Percentiles rank a stretch among this genome's conserved stretches.
These are phyloP conservation scores for Lipomyces anomalus DNA, from an alignment of 805 yeast species.

Conservation along the genomic window DNA sequence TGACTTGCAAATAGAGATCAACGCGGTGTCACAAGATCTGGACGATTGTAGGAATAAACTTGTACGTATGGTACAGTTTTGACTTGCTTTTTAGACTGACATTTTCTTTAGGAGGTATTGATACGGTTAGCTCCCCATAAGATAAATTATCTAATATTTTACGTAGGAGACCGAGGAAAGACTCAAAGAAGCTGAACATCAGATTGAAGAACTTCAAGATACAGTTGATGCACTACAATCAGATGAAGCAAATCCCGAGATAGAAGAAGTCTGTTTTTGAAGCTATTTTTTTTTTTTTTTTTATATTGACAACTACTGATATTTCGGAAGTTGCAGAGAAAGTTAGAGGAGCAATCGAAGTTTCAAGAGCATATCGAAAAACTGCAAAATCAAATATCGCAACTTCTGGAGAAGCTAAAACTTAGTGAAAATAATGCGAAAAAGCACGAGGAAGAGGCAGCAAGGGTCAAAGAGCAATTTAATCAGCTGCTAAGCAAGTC, in stretches of 20 bases:
- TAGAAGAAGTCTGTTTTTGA: too few species aligned
- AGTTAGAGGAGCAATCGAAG: conserved; percentile 1
- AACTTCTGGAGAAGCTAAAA: neutral
- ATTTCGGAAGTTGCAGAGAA: neutral
- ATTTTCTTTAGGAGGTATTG: neutral
- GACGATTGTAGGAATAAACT: conserved; percentile 3
- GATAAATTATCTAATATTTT: too few species aligned
- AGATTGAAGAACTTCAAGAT: conserved; percentile 12
- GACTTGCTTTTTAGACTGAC: neutral
- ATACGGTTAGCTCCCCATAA: too few species aligned
- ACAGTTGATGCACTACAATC: conserved; percentile 8
- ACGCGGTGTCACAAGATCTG: conserved; percentile 6
- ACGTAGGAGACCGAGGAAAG: neutral
- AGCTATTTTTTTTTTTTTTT: too few species aligned
- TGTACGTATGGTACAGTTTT: conserved; percentile 1
- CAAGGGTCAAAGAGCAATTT: neutral
- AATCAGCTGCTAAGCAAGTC: neutral
- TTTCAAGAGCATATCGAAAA: too few species aligned
- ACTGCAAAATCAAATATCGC: too few species aligned
- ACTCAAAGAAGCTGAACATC: conserved; percentile 9
- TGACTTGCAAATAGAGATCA: conserved; percentile 9
- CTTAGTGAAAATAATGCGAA: neutral
- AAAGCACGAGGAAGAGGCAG: neutral
- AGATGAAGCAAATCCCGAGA: conserved; percentile 1
- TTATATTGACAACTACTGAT: neutral